Evolutionary conservation across 2,329 filamentous ascomycete species (phyloP).

Genomic region (Cercospora zeina): DNA sequence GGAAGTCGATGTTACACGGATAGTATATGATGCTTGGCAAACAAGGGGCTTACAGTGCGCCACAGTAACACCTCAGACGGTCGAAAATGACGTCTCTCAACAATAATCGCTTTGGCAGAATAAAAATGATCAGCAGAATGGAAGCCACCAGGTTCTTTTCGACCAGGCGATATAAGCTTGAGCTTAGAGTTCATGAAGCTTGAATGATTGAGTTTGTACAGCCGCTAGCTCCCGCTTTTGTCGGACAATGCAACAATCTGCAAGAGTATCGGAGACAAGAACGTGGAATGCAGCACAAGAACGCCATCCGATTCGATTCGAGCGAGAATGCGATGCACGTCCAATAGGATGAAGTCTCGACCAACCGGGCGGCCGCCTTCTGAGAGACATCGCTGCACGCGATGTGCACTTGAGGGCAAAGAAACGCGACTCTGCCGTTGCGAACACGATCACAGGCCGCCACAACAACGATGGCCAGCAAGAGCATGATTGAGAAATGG

Average conservation of each 20-base stretch:
- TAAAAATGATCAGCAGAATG: too few species aligned
- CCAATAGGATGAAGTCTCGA: neutral
- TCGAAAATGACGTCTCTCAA: too few species aligned
- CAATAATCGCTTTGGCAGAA: too few species aligned
- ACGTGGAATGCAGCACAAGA: neutral
- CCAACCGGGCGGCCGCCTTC: neutral
- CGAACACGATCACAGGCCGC: neutral
- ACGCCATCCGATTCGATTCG: neutral
- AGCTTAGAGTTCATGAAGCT: conserved; percentile 11
- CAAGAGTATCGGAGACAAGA: neutral
- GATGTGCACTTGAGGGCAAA: neutral
- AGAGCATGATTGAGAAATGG: neutral
- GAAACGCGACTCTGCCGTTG: neutral
- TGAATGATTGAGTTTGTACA: conserved; percentile 9
- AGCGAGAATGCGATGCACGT: neutral
- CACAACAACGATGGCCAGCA: neutral
- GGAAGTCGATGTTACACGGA: conserved; percentile 7
- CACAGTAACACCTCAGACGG: neutral
- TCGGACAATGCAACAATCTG: neutral
- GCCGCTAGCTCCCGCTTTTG: conserved; percentile 5
- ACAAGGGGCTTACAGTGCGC: neutral
- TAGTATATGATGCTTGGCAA: conserved; percentile 3
- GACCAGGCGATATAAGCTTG: conserved; percentile 3
- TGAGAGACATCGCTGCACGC: neutral
- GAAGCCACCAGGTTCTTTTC: neutral